Percentiles rank a stretch among this genome's conserved stretches.
Evolutionary conservation across 257 asterid genomes (phyloP).

Genomic region (Solanum medicagineum): DNA sequence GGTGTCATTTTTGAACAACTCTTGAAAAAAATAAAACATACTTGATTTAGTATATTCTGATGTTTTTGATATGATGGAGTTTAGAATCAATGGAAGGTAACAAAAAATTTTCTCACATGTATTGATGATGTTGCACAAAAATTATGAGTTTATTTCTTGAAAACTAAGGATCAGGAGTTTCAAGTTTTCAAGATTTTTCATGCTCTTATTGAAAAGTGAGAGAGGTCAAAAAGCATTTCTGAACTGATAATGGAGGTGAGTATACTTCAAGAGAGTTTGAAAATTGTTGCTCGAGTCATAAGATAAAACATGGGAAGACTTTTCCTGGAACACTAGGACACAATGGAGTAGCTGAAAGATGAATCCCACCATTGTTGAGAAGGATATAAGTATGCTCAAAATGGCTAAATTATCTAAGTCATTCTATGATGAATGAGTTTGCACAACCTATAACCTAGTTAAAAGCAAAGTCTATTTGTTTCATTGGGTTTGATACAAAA

Average conservation of each 20-base stretch:
- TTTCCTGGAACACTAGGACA: not conserved
- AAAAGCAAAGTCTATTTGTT: no score
- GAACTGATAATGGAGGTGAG: not conserved
- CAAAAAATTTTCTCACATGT: not conserved
- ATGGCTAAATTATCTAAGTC: not conserved
- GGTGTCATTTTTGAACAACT: not conserved
- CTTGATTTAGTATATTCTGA: not conserved
- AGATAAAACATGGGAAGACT: not conserved
- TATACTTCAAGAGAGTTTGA: not conserved
- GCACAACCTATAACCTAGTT: no score
- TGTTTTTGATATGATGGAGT: not conserved
- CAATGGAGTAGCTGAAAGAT: not conserved
- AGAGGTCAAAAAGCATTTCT: not conserved
- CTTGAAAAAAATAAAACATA: not conserved
- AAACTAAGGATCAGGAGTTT: not conserved
- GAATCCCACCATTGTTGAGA: not conserved
- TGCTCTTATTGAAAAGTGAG: not conserved
- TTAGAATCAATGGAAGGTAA: not conserved
- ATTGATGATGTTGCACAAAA: not conserved
- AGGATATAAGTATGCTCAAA: not conserved
- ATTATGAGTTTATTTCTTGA: not conserved
- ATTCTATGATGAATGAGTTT: no score
- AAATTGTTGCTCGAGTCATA: not conserved
- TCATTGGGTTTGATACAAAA: no score
- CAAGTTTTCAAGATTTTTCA: not conserved